phyloP scores from a whole-genome alignment of 1,284 basidiomycete species.

The Papiliotrema nemorosa region DNA sequence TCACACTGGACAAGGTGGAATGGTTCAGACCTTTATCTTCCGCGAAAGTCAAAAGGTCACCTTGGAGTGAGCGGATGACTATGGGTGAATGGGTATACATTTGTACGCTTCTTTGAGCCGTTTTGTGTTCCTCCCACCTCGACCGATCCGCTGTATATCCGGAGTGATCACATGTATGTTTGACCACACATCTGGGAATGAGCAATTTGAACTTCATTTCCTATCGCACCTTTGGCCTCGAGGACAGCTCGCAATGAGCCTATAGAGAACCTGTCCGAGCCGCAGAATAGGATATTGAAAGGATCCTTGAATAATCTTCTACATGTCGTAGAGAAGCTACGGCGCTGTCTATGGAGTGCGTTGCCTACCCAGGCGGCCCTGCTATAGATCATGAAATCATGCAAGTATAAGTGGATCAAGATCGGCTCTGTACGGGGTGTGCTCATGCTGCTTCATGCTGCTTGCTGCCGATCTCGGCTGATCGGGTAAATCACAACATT shows the following conservation, averaged over 20 bases:
- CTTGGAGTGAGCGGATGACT: constrained; percentile 1
- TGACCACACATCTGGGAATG: constrained; percentile 37
- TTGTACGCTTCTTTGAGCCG: neutral
- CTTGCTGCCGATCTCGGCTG: no score
- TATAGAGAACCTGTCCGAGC: constrained; percentile 50
- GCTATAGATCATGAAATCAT: no score
- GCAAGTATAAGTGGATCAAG: no score
- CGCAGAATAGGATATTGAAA: constrained; percentile 51
- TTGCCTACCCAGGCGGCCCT: no score
- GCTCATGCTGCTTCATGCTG: no score
- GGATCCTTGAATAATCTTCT: constrained; percentile 5
- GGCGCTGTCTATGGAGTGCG: no score
- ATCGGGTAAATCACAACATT: no score
- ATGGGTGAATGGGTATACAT: neutral
- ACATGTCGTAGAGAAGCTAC: no score
- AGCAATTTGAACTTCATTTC: neutral
- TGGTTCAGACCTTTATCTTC: neutral
- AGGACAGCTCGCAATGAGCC: constrained; percentile 42
- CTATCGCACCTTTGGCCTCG: constrained; percentile 34
- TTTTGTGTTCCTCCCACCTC: constrained; percentile 8
- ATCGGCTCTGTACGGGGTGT: no score
- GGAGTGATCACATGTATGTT: constrained; percentile 38
- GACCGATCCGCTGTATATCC: constrained; percentile 13
- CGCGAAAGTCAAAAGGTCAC: constrained; percentile 11
- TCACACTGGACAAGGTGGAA: neutral